Evolutionary conservation across 257 asterid genomes (phyloP).

Genomic region (Mentha longifolia): DNA sequence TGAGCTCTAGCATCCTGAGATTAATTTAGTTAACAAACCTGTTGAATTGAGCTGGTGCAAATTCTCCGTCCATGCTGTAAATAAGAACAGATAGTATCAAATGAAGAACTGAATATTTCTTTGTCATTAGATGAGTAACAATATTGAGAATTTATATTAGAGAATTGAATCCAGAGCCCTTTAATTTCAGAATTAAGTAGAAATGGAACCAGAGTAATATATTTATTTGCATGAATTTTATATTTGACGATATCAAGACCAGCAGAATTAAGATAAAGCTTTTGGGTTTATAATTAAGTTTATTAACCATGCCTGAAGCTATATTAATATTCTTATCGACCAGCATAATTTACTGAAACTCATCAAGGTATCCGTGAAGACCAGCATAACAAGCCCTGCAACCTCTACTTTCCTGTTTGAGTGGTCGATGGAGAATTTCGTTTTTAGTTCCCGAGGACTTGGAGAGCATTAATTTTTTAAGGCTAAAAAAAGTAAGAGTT

Average conservation of each 20-base stretch:
- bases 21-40: conserved; percentile 53
- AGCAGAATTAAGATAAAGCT: conserved; percentile 19
- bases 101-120: conserved; percentile 20
- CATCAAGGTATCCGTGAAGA: conserved; percentile 10
- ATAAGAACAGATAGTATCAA: conserved; percentile 27
- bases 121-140: neutral
- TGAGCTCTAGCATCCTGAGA: conserved; percentile 24
- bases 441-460: conserved; percentile 5
- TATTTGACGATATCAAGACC: conserved; percentile 23
- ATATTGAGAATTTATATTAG: neutral
- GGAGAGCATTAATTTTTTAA: conserved; percentile 13
- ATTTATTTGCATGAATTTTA: conserved; percentile 12
- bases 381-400: conserved; percentile 5
- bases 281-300: neutral
- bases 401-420: conserved; percentile 16
- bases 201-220: neutral
- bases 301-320: conserved; percentile 4
- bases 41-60: conserved; percentile 73
- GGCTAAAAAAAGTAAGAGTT: neutral
- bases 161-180: conserved; percentile 10
- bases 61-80: conserved; percentile 65
- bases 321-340: neutral
- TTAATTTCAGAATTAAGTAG: neutral
- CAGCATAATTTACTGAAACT: neutral
- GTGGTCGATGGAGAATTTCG: neutral